Evolutionary conservation across 345 rosid species (phyloP).

Genomic region (Arabidopsis arenosa): DNA sequence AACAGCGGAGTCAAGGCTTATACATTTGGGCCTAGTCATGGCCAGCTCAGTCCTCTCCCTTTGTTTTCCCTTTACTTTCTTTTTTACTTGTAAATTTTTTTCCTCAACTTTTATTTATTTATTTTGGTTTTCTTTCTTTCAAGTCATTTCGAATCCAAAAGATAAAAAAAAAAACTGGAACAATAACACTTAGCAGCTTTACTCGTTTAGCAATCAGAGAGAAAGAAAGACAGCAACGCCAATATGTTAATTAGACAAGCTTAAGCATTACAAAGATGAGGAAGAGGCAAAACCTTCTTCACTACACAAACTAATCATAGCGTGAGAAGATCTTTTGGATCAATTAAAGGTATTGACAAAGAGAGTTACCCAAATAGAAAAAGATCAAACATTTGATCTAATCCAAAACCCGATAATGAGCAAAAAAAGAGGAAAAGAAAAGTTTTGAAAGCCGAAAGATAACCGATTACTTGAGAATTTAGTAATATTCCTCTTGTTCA

Average conservation of each 20-base stretch:
- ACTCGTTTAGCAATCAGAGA: not conserved
- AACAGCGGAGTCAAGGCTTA: slow-evolving; percentile 28
- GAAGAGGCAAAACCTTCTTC: not conserved
- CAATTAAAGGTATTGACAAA: slow-evolving; percentile 12
- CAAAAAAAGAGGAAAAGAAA: not conserved
- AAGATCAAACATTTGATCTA: not conserved
- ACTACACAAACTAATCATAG: not conserved
- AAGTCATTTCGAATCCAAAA: not conserved
- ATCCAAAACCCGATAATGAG: not conserved
- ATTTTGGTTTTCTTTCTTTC: not conserved
- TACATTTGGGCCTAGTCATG: slow-evolving; percentile 22
- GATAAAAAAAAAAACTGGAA: not conserved
- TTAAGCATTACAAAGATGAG: slow-evolving; percentile 2
- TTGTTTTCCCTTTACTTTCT: slow-evolving; percentile 10
- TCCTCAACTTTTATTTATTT: not conserved
- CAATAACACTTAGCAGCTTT: not conserved
- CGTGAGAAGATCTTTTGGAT: slow-evolving; percentile 7
- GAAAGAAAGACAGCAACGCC: slow-evolving; percentile 8
- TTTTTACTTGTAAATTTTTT: not conserved
- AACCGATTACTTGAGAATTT: not conserved
- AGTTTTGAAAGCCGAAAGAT: not conserved
- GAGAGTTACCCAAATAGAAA: slow-evolving; percentile 7
- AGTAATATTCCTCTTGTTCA: not conserved
- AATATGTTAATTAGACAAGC: not conserved
- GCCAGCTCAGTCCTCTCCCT: slow-evolving; percentile 32